Base-by-base conservation (phyloP, 306 rosid species). In the Begonia masoniana region DNA sequence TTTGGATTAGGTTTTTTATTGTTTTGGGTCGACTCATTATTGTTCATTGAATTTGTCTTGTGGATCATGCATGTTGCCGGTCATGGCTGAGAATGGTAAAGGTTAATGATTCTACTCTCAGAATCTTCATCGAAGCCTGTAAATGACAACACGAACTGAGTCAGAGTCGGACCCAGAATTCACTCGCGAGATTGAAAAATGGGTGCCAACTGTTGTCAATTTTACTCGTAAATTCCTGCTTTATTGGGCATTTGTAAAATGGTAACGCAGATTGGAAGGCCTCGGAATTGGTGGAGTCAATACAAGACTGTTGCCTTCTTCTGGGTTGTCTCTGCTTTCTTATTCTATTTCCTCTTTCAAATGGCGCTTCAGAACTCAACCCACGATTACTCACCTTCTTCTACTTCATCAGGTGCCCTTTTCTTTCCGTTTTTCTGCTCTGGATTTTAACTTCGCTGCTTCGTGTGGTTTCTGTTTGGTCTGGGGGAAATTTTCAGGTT, bases 331-430 rank as follows among this genome's bases (percentile, higher is more conserved):
- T 83, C 84, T 48, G 74, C 79, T 43, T 45, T 63, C 54, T 31
- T 75, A 62, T 85, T 85, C 86, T 71, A 58, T 75, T n/a, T 49
- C 58, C 77, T 83, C 55, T 74, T 85, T 73, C 74, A 64, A 21
- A 73, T 83, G 94, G 85, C 74, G 16, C 73, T 79, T 47, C 71
- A 43, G 12, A 73, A 65, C 76, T 75, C 87, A 7, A 21, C 71
- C 0, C 48, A n/a, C 48, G 12, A 10, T n/a, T 15, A 36, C 10
- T 21, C 56, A 42, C 57, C 57, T 14, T 54, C 45, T 47, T 61
- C 13, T 69, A 68, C 15, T 21, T 60, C 76, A 50, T 59, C 60
- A 12, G 80, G 80, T 78, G 51, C 58, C 19, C 21, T 0, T 26
- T 15, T 53, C 6, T 10, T 11, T 31, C 39, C 8, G 5, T 31